These are phyloP conservation scores for Pleurotus eryngii DNA, from an alignment of 768 basidiomycete species.

Conservation along the genomic window DNA sequence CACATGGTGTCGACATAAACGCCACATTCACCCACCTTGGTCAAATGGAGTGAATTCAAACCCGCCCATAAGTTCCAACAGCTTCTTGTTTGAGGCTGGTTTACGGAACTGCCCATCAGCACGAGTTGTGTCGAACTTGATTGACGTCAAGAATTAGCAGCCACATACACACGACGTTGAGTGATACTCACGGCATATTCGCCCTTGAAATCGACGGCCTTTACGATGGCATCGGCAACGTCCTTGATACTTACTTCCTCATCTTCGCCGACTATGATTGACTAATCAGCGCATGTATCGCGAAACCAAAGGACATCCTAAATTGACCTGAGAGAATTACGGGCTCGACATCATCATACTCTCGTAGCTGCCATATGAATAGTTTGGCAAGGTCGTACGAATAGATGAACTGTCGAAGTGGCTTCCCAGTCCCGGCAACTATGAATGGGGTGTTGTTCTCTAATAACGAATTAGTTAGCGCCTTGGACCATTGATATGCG, in stretches of 20 bases:
- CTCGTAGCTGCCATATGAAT: slow-evolving; percentile 89
- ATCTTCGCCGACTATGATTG: slow-evolving; percentile 75
- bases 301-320: no score
- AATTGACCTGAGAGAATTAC: slow-evolving; percentile 81
- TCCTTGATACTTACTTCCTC: slow-evolving; percentile 93
- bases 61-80: slow-evolving; percentile 68
- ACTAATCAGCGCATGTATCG: background rate
- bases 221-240: slow-evolving; percentile 88
- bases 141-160: background rate
- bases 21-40: slow-evolving; percentile 43
- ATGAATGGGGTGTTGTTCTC: slow-evolving; percentile 83
- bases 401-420: slow-evolving; percentile 96
- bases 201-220: slow-evolving; percentile 74
- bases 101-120: slow-evolving; percentile 96
- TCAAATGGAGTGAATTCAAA: slow-evolving; percentile 95
- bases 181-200: slow-evolving; percentile 57
- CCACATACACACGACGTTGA: background rate
- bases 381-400: slow-evolving; percentile 94
- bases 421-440: slow-evolving; percentile 88
- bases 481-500: background rate
- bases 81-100: slow-evolving; percentile 90
- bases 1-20: no score
- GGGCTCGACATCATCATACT: slow-evolving; percentile 91
- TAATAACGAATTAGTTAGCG: slow-evolving; percentile 19
- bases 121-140: slow-evolving; percentile 76